Percentiles rank a stretch among this genome's conserved stretches.
Evolutionary conservation across 345 rosid species (phyloP).

Genomic region (Eucalyptus decipiens): DNA sequence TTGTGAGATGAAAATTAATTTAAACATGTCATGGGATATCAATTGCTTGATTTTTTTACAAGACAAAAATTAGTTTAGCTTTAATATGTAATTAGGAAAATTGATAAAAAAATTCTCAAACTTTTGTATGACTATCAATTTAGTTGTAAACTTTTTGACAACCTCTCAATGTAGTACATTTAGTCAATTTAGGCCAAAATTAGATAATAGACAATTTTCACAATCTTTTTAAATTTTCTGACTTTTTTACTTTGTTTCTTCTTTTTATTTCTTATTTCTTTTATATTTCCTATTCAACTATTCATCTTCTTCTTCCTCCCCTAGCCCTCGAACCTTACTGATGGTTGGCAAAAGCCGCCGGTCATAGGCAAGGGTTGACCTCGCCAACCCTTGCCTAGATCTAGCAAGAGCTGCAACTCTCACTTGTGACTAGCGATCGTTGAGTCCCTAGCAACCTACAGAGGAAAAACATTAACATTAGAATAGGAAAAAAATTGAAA

Average conservation of each 20-base stretch:
- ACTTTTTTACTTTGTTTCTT: neutral
- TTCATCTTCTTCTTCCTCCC: neutral
- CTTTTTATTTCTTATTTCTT: no score
- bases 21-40: neutral
- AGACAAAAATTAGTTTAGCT: neutral
- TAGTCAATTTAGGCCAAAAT: neutral
- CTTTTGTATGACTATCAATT: neutral
- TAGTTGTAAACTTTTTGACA: neutral
- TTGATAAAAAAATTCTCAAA: neutral
- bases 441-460: neutral
- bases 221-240: neutral
- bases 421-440: fast-evolving
- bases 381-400: neutral
- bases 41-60: neutral
- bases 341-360: neutral
- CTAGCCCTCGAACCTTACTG: neutral
- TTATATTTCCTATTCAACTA: no score
- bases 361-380: no score
- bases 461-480: no score
- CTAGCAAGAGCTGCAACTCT: neutral
- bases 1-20: neutral
- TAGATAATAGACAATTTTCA: neutral
- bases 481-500: neutral
- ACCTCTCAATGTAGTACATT: neutral
- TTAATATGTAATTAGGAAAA: neutral